Conservation (phyloP, 2,329 filamentous ascomycete species). For the Aspergillus sp. region DNA sequence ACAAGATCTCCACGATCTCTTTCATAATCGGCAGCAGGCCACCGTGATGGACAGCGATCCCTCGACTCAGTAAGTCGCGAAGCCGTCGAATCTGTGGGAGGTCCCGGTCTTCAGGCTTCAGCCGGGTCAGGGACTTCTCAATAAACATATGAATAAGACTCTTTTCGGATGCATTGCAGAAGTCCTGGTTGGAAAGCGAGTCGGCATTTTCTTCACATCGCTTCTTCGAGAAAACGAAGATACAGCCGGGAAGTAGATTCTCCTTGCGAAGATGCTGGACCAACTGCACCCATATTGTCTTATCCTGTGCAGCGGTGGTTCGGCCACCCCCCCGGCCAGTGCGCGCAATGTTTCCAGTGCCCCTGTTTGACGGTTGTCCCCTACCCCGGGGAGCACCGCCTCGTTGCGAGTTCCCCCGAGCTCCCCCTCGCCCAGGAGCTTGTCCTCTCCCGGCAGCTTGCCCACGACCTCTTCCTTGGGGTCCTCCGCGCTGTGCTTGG, state of each 20-base stretch:
- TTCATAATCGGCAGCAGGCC: slow-evolving; percentile 95
- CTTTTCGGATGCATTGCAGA: slow-evolving; percentile 89
- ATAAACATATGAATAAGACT: slow-evolving; percentile 97
- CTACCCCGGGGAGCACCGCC: slow-evolving; percentile 50
- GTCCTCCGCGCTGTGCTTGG: slow-evolving; percentile 52
- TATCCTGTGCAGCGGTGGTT: slow-evolving; percentile 88
- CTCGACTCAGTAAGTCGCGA: slow-evolving; percentile 78
- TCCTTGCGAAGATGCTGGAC: slow-evolving; percentile 88
- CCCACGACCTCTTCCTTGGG: slow-evolving; percentile 53
- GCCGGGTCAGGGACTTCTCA: slow-evolving; percentile 84
- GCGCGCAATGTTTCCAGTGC: slow-evolving; percentile 82
- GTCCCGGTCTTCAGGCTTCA: slow-evolving; percentile 84
- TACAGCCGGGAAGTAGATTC: slow-evolving; percentile 83
- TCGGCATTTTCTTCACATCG: slow-evolving; percentile 96
- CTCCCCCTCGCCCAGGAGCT: slow-evolving; percentile 36
- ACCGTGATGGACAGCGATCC: slow-evolving; percentile 94
- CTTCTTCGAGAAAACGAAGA: slow-evolving; percentile 99
- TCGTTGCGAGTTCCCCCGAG: slow-evolving; percentile 42
- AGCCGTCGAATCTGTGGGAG: slow-evolving; percentile 91
- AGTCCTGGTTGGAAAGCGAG: slow-evolving; percentile 91
- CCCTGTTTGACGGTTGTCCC: slow-evolving; percentile 56
- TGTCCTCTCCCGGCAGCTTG: slow-evolving; percentile 48
- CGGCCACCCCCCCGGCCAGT: slow-evolving; percentile 81
- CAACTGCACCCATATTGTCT: slow-evolving; percentile 93
- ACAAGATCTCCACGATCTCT: slow-evolving; percentile 94